Conservation (phyloP, 2,329 filamentous ascomycete species). For the Tricladium varicosporioides region DNA sequence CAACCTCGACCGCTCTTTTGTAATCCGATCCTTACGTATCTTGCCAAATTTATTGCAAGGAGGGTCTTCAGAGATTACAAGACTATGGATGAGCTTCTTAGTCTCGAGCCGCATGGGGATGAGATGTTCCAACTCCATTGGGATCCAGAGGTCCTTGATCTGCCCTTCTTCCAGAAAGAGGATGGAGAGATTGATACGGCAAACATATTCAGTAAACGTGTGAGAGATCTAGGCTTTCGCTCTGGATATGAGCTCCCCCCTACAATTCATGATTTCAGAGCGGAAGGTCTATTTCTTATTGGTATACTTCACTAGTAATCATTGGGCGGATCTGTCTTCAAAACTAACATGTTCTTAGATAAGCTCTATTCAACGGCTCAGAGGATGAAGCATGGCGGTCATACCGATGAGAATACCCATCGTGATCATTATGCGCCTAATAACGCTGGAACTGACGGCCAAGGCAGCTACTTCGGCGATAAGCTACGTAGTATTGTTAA, state of each 20-base stretch:
- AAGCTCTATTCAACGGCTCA: slow-evolving; percentile 11
- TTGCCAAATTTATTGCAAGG: slow-evolving; percentile 7
- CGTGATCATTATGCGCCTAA: slow-evolving; percentile 14
- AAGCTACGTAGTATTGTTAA: slow-evolving; percentile 4
- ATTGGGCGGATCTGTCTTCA: not conserved
- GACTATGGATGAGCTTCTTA: slow-evolving; percentile 7
- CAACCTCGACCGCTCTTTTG: slow-evolving; percentile 10
- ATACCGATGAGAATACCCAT: slow-evolving; percentile 10
- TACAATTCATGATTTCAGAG: slow-evolving; percentile 12
- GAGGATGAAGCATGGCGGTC: slow-evolving; percentile 9
- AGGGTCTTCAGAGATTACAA: slow-evolving; percentile 10
- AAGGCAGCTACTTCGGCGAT: slow-evolving; percentile 10
- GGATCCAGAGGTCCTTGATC: slow-evolving; percentile 9
- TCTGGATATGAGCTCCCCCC: slow-evolving; percentile 2
- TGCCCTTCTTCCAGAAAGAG: slow-evolving; percentile 12
- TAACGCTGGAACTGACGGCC: slow-evolving; percentile 6
- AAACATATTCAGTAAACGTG: slow-evolving; percentile 10
- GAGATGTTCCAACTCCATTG: slow-evolving; percentile 12
- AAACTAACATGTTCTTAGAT: slow-evolving; percentile 10
- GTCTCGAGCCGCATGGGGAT: slow-evolving; percentile 7
- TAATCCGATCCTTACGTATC: slow-evolving; percentile 10
- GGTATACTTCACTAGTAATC: not conserved
- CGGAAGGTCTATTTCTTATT: slow-evolving; percentile 10
- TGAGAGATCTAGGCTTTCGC: slow-evolving; percentile 10
- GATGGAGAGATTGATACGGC: slow-evolving; percentile 5